Conservation (phyloP, 1,139 yeast species). For the Maudiozyma humilis region DNA sequence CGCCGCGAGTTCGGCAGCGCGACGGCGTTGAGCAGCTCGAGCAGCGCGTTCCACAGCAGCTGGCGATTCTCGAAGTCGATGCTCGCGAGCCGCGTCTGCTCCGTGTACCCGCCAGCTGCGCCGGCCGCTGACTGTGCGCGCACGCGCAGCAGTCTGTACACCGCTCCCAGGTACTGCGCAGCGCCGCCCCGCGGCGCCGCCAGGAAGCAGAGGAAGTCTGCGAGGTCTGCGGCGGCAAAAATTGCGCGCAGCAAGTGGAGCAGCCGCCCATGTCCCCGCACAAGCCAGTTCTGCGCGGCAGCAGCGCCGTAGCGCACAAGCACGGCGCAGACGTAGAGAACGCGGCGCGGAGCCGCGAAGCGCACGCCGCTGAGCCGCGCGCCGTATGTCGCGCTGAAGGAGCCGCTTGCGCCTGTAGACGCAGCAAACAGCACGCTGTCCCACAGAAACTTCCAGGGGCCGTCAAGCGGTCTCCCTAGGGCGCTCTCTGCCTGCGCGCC, state of each 20-base stretch:
- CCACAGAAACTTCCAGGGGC: slow-evolving; percentile 12
- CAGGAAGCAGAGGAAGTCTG: background rate
- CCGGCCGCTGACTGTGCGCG: slow-evolving; percentile 8
- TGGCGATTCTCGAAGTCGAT: slow-evolving; percentile 27
- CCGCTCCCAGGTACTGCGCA: no score
- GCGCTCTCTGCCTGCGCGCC: background rate
- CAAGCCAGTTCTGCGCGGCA: background rate
- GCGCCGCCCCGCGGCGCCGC: no score
- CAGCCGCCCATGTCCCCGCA: background rate
- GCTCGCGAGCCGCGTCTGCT: slow-evolving; percentile 17
- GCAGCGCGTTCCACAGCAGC: slow-evolving; percentile 26
- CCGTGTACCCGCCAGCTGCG: slow-evolving; percentile 23
- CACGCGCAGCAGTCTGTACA: slow-evolving; percentile 24
- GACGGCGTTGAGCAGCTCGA: slow-evolving; percentile 22
- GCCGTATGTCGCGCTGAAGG: no score
- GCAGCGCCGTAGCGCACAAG: slow-evolving; percentile 11
- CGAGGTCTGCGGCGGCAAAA: background rate
- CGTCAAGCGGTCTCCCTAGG: background rate
- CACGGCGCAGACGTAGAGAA: slow-evolving; percentile 15
- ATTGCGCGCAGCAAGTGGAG: no score
- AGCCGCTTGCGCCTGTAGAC: no score
- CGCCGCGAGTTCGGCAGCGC: slow-evolving; percentile 15
- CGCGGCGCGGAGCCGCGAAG: slow-evolving; percentile 12
- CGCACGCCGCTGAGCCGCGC: slow-evolving; percentile 20
- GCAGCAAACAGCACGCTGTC: slow-evolving; percentile 10